phyloP scores from a whole-genome alignment of 208 protist species.

The Wallacemonas sp. region DNA sequence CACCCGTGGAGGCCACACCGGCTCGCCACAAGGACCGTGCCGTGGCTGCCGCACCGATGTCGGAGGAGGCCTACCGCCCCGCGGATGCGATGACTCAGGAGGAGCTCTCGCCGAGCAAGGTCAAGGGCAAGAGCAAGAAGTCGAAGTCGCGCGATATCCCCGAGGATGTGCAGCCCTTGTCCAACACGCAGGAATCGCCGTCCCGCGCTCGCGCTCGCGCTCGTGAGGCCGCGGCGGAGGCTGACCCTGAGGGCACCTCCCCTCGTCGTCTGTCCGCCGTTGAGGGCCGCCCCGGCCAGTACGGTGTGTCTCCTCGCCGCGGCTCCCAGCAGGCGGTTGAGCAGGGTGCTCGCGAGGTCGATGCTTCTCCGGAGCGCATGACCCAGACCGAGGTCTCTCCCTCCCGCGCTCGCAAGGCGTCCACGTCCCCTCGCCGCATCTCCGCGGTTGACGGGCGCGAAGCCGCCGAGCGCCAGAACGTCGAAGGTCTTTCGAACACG shows the following conservation, averaged over 20 bases:
- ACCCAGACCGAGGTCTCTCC: slow-evolving; percentile 5
- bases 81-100: slow-evolving; percentile 18
- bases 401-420: slow-evolving; percentile 15
- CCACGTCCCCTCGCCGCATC: slow-evolving; percentile 13
- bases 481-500: slow-evolving; percentile 8
- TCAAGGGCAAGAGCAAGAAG: slow-evolving; percentile 23
- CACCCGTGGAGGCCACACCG: background rate
- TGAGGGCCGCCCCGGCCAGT: slow-evolving; percentile 10
- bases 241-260: background rate
- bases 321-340: slow-evolving; percentile 5
- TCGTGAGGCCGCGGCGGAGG: background rate
- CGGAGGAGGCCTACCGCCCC: background rate
- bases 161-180: slow-evolving; percentile 14
- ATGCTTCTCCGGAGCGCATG: background rate
- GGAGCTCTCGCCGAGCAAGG: slow-evolving; percentile 20
- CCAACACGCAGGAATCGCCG: slow-evolving; percentile 20
- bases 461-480: background rate
- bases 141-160: slow-evolving; percentile 25
- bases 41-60: background rate
- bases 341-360: background rate
- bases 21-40: background rate
- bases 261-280: slow-evolving; percentile 8
- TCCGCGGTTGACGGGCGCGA: slow-evolving; percentile 7
- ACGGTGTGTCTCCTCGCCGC: slow-evolving; percentile 4
- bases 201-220: slow-evolving; percentile 13